Conservation (phyloP, 1,284 basidiomycete species). For the Apiotrichum mycotoxinovorans region DNA sequence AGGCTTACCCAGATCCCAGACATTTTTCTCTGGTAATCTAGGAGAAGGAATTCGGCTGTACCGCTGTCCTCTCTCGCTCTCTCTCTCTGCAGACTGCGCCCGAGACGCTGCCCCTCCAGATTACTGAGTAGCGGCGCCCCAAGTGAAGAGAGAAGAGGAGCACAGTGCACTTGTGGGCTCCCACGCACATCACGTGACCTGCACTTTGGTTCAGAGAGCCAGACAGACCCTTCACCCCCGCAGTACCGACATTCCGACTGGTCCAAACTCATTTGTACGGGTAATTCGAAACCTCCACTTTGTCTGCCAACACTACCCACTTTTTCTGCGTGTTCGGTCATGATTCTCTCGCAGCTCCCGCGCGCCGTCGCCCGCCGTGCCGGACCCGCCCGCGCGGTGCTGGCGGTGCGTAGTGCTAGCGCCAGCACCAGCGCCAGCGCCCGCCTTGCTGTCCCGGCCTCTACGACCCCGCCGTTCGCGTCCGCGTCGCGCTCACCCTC, state of each 20-base stretch:
- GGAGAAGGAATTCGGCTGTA: too few relatives aligned
- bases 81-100: too few relatives aligned
- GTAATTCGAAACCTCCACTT: background rate
- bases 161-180: too few relatives aligned
- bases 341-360: slow-evolving; percentile 13
- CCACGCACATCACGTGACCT: background rate
- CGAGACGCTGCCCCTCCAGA: too few relatives aligned
- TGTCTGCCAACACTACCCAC: background rate
- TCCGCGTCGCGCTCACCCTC: background rate
- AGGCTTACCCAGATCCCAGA: too few relatives aligned
- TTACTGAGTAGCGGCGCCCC: too few relatives aligned
- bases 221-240: too few relatives aligned
- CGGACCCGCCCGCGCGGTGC: background rate
- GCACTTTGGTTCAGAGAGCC: too few relatives aligned
- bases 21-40: too few relatives aligned
- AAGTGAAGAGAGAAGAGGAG: background rate
- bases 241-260: background rate
- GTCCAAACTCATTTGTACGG: background rate
- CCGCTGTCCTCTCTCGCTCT: background rate
- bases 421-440: too few relatives aligned
- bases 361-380: slow-evolving; percentile 9
- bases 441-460: too few relatives aligned
- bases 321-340: background rate
- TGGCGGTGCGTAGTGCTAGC: background rate
- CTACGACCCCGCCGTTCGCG: background rate